Percentiles rank a stretch among this genome's conserved stretches.
phyloP scores from a whole-genome alignment of 1,284 basidiomycete species.

The Cutaneotrichosporon sp. region DNA sequence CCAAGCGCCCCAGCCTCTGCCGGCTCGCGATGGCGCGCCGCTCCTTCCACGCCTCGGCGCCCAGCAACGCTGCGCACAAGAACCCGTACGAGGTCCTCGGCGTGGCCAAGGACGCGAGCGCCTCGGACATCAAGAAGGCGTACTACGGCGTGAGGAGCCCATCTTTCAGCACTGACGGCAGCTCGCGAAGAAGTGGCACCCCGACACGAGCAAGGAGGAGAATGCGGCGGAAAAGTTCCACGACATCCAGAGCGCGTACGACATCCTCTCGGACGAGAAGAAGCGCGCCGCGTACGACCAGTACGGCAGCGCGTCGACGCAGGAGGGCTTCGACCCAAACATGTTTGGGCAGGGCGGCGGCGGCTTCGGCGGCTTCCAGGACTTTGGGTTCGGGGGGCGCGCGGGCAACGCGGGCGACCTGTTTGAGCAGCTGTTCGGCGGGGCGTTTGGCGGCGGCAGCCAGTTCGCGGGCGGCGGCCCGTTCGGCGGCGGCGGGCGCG shows the following conservation, averaged over 20 bases:
- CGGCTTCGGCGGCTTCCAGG: constrained; percentile 68
- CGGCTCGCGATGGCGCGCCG: constrained; percentile 49
- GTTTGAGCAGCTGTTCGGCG: constrained; percentile 85
- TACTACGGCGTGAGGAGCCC: constrained; percentile 83
- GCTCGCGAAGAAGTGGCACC: constrained; percentile 98
- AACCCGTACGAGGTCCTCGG: constrained; percentile 92
- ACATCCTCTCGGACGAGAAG: constrained; percentile 92
- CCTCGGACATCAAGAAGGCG: constrained; percentile 92
- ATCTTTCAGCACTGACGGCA: constrained; percentile 47
- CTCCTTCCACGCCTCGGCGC: constrained; percentile 69
- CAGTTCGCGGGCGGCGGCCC: constrained; percentile 25
- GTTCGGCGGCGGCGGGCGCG: constrained; percentile 57
- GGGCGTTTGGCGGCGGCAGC: constrained; percentile 58
- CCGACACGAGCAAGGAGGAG: constrained; percentile 94
- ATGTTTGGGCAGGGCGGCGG: constrained; percentile 65
- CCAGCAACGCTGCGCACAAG: constrained; percentile 63
- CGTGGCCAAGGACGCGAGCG: constrained; percentile 77
- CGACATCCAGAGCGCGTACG: constrained; percentile 96
- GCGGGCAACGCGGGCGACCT: constrained; percentile 63
- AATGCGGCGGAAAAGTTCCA: constrained; percentile 89
- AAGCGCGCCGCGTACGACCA: constrained; percentile 92
- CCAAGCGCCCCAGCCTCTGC: background rate
- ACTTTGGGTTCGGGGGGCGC: constrained; percentile 68
- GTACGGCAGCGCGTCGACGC: constrained; percentile 91
- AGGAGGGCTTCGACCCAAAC: constrained; percentile 90